Conservation (phyloP, 1,284 basidiomycete genomes). For the Cutaneotrichosporon cavernicola region DNA sequence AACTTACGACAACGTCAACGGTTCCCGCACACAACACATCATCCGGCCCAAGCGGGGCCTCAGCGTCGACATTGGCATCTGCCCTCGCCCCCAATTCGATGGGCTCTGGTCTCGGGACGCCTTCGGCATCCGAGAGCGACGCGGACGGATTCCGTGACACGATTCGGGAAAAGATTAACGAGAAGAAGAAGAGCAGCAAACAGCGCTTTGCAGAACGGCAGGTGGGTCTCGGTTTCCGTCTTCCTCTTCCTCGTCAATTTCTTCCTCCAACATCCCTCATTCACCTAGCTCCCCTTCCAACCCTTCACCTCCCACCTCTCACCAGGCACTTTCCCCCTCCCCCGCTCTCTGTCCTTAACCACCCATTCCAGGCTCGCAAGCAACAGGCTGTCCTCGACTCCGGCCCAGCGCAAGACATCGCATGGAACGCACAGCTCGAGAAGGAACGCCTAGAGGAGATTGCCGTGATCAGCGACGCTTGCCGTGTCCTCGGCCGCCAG, state of each 20-base stretch:
- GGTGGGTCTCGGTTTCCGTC: conserved; percentile 55
- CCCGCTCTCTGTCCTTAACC: background rate
- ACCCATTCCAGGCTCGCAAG: conserved; percentile 66
- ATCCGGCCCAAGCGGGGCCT: background rate
- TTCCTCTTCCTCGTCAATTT: background rate
- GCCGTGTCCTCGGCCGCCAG: conserved; percentile 65
- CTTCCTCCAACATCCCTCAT: too few relatives aligned
- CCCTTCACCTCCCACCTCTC: background rate
- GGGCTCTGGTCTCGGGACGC: background rate
- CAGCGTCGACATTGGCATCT: background rate
- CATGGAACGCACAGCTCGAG: conserved; percentile 64
- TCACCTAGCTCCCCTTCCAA: too few relatives aligned
- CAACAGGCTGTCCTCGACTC: conserved; percentile 66
- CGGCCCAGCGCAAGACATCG: conserved; percentile 62
- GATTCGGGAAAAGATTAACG: background rate
- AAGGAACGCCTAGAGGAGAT: conserved; percentile 72
- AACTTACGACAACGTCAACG: background rate
- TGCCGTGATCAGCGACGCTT: conserved; percentile 65
- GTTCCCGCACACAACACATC: background rate
- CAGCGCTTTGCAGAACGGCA: conserved; percentile 73
- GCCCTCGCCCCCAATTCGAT: background rate
- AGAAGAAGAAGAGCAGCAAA: conserved; percentile 64
- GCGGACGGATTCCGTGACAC: background rate
- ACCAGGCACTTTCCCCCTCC: background rate
- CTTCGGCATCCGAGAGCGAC: background rate